Base-by-base conservation (phyloP, 352 stramenopile species). In the Elongisporangium senticosum region DNA sequence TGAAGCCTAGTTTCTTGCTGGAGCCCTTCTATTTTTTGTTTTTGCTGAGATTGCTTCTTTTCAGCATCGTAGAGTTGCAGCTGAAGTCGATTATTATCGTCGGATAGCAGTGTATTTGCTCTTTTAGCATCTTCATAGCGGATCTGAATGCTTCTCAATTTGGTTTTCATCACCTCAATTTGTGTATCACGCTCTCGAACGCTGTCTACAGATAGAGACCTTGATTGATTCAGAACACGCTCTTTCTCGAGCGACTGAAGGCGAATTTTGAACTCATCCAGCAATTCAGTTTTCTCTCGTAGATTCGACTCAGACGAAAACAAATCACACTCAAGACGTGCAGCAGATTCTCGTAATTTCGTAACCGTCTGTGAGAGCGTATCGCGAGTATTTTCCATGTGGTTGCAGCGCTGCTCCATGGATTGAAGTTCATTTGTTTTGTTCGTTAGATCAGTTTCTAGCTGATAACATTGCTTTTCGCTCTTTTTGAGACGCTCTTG, bases 31-130 rank as follows among this genome's bases (percentile, higher is more conserved):
- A 53, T 20, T 26, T 61, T 61, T 20, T 53, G 64, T 23, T 74
- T 74, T 40, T 67, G 51, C 43, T 69, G 54, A 37, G 47, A 40
- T 40, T 66, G 68, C 21, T 74, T 59, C 26, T 77, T 55, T 26
- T 79, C 59, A 0, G 83, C 37, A 0, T 54, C 60, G 22, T 64
- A 33, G 3, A 87, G 37, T 7, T 85, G 70, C 43, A 69, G 60
- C 56, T 69, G 63, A 26, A 86, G 40, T 26, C 49, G 19, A 26
- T 52, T 23, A 17, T 52, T 52, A 1, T 52, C 19, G 0, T 43
- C 11, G 4, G 33, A 15, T 43, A 43, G 11, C 33, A 17, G 1
- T 17, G 13, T 6, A 15, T 43, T 43, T 10, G 33, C 33, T 4
- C 17, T 43, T 17, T 43, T 17, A 43, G 33, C 33, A 17, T 43